These are phyloP conservation scores for Aureobasidium pullulans DNA, from an alignment of 2,329 filamentous ascomycete species.

Conservation along the genomic window DNA sequence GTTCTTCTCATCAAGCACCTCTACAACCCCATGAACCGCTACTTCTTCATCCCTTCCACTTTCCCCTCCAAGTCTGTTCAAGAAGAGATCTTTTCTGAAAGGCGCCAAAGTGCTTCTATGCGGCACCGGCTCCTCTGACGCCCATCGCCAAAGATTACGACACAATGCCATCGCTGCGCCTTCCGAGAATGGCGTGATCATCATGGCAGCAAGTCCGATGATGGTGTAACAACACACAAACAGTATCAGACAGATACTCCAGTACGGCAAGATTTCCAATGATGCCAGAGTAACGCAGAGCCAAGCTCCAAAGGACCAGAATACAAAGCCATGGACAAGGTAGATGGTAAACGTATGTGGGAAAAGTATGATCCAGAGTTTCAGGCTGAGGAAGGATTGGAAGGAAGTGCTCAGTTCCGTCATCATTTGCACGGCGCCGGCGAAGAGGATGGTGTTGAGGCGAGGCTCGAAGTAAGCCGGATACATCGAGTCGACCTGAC, in stretches of 20 bases:
- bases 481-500: conserved; percentile 31
- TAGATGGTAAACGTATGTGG: conserved; percentile 46
- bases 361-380: conserved; percentile 36
- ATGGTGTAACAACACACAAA: conserved; percentile 29
- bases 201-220: conserved; percentile 15
- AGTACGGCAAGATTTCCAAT: conserved; percentile 25
- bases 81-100: conserved; percentile 19
- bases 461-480: conserved; percentile 38
- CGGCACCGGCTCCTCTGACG: conserved; percentile 20
- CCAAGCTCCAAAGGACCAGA: conserved; percentile 37
- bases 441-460: conserved; percentile 37
- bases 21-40: not conserved
- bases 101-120: conserved; percentile 20
- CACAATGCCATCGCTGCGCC: not conserved
- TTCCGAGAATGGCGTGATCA: conserved; percentile 1
- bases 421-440: conserved; percentile 28
- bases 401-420: conserved; percentile 30
- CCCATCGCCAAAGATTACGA: conserved; percentile 21
- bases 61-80: conserved; percentile 13
- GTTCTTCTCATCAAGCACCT: not conserved
- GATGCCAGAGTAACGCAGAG: conserved; percentile 29
- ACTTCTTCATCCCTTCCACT: conserved; percentile 1
- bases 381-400: conserved; percentile 36
- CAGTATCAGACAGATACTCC: conserved; percentile 29
- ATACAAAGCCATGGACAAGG: conserved; percentile 39